phyloP scores from a whole-genome alignment of 108 stramenopile species.

The Skeletonema marinoi region DNA sequence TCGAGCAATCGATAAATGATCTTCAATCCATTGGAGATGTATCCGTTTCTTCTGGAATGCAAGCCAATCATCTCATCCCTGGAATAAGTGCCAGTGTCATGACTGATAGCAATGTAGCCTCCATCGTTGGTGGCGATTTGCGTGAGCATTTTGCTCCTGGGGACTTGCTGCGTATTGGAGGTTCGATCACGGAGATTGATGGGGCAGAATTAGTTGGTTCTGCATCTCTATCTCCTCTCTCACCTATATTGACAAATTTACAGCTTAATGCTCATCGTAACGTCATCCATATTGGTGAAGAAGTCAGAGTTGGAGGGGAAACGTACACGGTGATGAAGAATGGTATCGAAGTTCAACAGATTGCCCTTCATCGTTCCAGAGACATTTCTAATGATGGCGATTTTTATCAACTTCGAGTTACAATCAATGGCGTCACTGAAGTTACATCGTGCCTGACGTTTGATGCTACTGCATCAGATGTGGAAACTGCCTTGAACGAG shows the following conservation, averaged over 20 bases:
- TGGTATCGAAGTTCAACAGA: slow-evolving; percentile 65
- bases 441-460: slow-evolving; percentile 63
- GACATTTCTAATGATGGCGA: slow-evolving; percentile 23
- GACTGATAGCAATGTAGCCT: slow-evolving; percentile 47
- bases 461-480: slow-evolving; percentile 58
- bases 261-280: slow-evolving; percentile 24
- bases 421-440: slow-evolving; percentile 41
- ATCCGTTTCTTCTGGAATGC: slow-evolving; percentile 35
- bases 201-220: slow-evolving; percentile 51
- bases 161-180: slow-evolving; percentile 64
- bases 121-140: slow-evolving; percentile 50
- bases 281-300: slow-evolving; percentile 49
- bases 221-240: slow-evolving; percentile 18
- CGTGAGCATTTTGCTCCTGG: slow-evolving; percentile 64
- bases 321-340: slow-evolving; percentile 48
- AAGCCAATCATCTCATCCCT: slow-evolving; percentile 45
- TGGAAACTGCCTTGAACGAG: slow-evolving; percentile 55
- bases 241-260: slow-evolving; percentile 35
- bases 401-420: slow-evolving; percentile 40
- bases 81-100: slow-evolving; percentile 51
- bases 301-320: slow-evolving; percentile 53
- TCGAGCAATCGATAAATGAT: slow-evolving; percentile 62
- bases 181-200: slow-evolving; percentile 47
- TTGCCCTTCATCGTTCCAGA: slow-evolving; percentile 50
- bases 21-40: slow-evolving; percentile 63